phyloP scores from a whole-genome alignment of 1,139 yeast genomes.

The Eremothecium coryli region DNA sequence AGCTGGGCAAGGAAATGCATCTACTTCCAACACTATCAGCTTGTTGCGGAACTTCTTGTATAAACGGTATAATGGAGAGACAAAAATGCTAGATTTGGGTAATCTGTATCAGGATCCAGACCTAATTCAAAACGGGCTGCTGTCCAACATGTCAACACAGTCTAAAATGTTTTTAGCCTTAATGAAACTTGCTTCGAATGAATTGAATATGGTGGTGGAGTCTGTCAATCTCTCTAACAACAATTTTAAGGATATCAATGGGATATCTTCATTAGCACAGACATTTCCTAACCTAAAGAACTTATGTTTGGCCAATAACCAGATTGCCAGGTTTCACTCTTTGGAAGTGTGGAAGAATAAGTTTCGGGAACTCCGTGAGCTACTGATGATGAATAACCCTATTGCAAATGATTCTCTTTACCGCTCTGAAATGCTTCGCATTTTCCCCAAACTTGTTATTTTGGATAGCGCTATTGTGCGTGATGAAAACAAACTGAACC shows the following conservation, averaged over 20 bases:
- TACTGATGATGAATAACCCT: constrained; percentile 75
- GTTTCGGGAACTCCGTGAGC: constrained; percentile 62
- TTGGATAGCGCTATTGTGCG: constrained; percentile 73
- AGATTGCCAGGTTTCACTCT: constrained; percentile 45
- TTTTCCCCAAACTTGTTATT: constrained; percentile 70
- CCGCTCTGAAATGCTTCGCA: constrained; percentile 53
- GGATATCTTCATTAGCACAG: constrained; percentile 59
- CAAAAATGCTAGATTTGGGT: constrained; percentile 63
- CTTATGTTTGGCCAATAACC: constrained; percentile 71
- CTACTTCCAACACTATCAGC: constrained; percentile 44
- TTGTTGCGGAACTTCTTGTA: constrained; percentile 52
- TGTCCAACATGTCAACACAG: constrained; percentile 46
- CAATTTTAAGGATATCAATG: constrained; percentile 50
- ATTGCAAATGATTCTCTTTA: constrained; percentile 43
- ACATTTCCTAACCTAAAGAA: constrained; percentile 70
- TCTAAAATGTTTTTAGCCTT: constrained; percentile 87
- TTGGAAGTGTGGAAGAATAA: constrained; percentile 76
- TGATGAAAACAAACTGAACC: constrained; percentile 52
- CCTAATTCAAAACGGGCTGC: constrained; percentile 54
- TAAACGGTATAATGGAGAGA: constrained; percentile 56
- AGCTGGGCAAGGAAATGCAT: constrained; percentile 18
- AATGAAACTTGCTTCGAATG: constrained; percentile 65
- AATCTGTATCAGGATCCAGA: constrained; percentile 57
- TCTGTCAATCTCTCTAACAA: constrained; percentile 73
- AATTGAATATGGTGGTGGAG: constrained; percentile 41